phyloP scores from a whole-genome alignment of 805 yeast species.

The Candida loeiensis region DNA sequence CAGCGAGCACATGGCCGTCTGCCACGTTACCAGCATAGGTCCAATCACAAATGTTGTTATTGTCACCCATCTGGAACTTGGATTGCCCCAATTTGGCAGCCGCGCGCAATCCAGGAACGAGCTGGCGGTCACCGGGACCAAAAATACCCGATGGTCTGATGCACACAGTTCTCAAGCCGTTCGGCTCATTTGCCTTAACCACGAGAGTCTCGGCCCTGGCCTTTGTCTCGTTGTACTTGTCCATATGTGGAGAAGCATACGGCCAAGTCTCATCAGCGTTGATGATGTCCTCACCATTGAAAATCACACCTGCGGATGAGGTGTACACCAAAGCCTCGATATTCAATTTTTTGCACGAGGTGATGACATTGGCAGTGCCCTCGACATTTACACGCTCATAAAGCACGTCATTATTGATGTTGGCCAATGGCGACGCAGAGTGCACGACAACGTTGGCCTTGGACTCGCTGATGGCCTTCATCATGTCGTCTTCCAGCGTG shows the following conservation, averaged over 20 bases:
- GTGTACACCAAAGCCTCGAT: constrained; percentile 83
- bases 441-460: constrained; percentile 81
- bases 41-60: constrained; percentile 92
- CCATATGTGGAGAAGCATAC: constrained; percentile 89
- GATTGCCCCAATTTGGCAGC: constrained; percentile 85
- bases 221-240: constrained; percentile 92
- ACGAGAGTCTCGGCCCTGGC: constrained; percentile 87
- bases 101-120: constrained; percentile 85
- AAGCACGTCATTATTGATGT: constrained; percentile 64
- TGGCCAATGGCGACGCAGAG: constrained; percentile 96
- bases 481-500: constrained; percentile 68
- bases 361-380: constrained; percentile 77
- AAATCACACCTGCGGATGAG: constrained; percentile 95
- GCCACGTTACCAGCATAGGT: constrained; percentile 99
- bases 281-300: constrained; percentile 87
- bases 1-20: constrained; percentile 92
- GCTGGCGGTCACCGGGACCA: constrained; percentile 97
- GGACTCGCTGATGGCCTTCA: constrained; percentile 53
- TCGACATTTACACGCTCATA: constrained; percentile 87
- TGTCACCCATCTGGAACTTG: constrained; percentile 91
- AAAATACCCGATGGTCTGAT: constrained; percentile 96
- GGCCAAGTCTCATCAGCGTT: constrained; percentile 96
- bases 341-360: constrained; percentile 51
- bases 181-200: constrained; percentile 60
- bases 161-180: constrained; percentile 71